Evolutionary conservation across 2,329 filamentous ascomycete genomes (phyloP).

Genomic region (Cadophora sp.): DNA sequence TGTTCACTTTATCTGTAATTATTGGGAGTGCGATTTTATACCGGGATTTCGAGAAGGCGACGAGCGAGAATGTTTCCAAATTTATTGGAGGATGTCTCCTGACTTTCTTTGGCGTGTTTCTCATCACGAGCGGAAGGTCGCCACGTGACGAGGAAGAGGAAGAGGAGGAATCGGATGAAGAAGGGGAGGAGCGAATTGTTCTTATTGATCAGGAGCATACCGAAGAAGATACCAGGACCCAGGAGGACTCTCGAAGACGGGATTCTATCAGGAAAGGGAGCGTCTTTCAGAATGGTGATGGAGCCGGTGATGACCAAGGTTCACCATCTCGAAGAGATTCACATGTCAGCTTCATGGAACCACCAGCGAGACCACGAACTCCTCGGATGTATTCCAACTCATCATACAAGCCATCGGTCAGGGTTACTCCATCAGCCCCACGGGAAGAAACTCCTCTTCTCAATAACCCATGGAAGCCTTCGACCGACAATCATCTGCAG

Average conservation of each 20-base stretch:
- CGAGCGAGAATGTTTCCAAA: slow-evolving; percentile 74
- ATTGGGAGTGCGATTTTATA: slow-evolving; percentile 92
- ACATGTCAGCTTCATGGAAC: slow-evolving; percentile 40
- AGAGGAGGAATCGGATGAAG: slow-evolving; percentile 65
- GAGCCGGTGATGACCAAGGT: slow-evolving; percentile 29
- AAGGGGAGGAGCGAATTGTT: slow-evolving; percentile 69
- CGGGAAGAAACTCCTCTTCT: slow-evolving; percentile 38
- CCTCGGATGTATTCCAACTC: slow-evolving; percentile 37
- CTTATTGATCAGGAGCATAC: slow-evolving; percentile 58
- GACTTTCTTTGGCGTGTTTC: slow-evolving; percentile 96
- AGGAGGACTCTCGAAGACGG: slow-evolving; percentile 26
- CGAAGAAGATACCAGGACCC: slow-evolving; percentile 28
- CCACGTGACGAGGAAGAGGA: slow-evolving; percentile 66
- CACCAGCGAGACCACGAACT: slow-evolving; percentile 34
- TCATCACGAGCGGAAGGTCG: slow-evolving; percentile 87
- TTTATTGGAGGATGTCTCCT: slow-evolving; percentile 90
- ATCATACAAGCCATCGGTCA: slow-evolving; percentile 33
- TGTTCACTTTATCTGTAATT: slow-evolving; percentile 96
- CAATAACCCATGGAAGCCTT: slow-evolving; percentile 41
- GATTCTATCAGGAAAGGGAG: slow-evolving; percentile 26
- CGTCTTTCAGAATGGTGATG: slow-evolving; percentile 32
- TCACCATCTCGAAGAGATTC: slow-evolving; percentile 36
- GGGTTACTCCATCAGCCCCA: slow-evolving; percentile 27
- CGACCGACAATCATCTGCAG: slow-evolving; percentile 35
- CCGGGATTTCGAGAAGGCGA: slow-evolving; percentile 89